phyloP scores from a whole-genome alignment of 139 green algal species.

The Chlamydomonas sp. region DNA sequence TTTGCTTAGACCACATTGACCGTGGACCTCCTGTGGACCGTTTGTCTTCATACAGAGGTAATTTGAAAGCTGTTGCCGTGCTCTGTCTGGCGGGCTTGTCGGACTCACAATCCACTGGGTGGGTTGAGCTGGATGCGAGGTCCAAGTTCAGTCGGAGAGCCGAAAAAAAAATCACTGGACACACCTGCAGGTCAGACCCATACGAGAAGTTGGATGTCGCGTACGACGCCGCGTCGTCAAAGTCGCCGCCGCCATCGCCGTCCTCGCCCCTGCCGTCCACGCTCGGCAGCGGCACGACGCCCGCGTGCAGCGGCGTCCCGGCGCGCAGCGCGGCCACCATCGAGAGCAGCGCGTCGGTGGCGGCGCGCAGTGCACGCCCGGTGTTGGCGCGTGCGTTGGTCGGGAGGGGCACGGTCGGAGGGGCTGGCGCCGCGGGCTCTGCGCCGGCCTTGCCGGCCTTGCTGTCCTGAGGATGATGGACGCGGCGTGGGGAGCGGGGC shows the following conservation, averaged over 20 bases:
- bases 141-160: too few relatives aligned
- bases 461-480: slow-evolving; percentile 7
- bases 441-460: slow-evolving; percentile 22
- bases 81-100: too few relatives aligned
- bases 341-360: slow-evolving; percentile 27
- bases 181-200: slow-evolving; percentile 33
- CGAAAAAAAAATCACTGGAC: too few relatives aligned
- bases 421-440: not conserved
- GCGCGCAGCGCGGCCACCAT: slow-evolving; percentile 20
- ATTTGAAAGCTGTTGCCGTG: too few relatives aligned
- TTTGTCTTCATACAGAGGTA: too few relatives aligned
- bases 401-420: not conserved
- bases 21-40: too few relatives aligned
- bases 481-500: not conserved
- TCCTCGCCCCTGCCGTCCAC: not conserved
- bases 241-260: slow-evolving; percentile 2
- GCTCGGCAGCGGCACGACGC: slow-evolving; percentile 16
- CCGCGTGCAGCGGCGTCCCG: slow-evolving; percentile 23
- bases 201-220: slow-evolving; percentile 29
- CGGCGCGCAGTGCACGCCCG: slow-evolving; percentile 8
- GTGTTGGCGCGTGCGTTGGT: slow-evolving; percentile 14
- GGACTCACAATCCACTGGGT: too few relatives aligned
- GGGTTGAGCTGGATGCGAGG: too few relatives aligned
- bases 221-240: not conserved
- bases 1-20: too few relatives aligned